Evolutionary conservation across 495 filamentous ascomycete species (phyloP), one percentile per base, ranked within the genome.

Genomic region (Penicillium macrosclerotiorum): DNA sequence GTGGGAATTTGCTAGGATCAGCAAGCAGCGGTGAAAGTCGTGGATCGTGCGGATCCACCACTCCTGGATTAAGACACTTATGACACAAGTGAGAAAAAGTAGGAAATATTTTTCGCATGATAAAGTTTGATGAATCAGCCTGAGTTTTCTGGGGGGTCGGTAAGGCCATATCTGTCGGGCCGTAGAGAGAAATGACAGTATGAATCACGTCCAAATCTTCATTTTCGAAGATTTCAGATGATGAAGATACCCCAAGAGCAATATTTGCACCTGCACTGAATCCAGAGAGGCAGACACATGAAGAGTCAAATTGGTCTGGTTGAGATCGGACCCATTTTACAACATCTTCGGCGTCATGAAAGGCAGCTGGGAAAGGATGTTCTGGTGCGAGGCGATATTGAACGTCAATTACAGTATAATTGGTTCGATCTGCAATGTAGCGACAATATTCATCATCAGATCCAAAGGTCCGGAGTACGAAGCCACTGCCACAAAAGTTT

Each of bases 311-410:
- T 3, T 54, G 51, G 8, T 62, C 55, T 8, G 64, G 61, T 19
- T 59, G 57, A 14, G 60, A 51, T 17, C 54, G 55, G 0, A 70
- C 62, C 60, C 65, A 67, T n/a, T 44, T 58, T 20, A 72, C 62
- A n/a, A 47, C 50, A 42, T 73, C 67, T 39, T 73, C 68, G 38
- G 78, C 86, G 51, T 94, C 88, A 19, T 94, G 67, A 13, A 92
- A 64, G 9, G 85, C 83, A 3, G 84, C 75, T 9, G 88, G 88
- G 62, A 92, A 92, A 1, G 84, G 77, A 45, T 83, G 51, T 60
- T 92, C 85, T 2, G 89, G 89, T 1, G 88, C 80, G 4, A 94
- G 78, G 8, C 88, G 78, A 65, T 95, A 95, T 19, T 85, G 78
- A 1, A 90, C 79, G 47, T 75, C 72, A 19, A 73, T 54, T 7